phyloP scores from a whole-genome alignment of 2,329 filamentous ascomycete genomes.

The Ophiocordyceps sinensis region DNA sequence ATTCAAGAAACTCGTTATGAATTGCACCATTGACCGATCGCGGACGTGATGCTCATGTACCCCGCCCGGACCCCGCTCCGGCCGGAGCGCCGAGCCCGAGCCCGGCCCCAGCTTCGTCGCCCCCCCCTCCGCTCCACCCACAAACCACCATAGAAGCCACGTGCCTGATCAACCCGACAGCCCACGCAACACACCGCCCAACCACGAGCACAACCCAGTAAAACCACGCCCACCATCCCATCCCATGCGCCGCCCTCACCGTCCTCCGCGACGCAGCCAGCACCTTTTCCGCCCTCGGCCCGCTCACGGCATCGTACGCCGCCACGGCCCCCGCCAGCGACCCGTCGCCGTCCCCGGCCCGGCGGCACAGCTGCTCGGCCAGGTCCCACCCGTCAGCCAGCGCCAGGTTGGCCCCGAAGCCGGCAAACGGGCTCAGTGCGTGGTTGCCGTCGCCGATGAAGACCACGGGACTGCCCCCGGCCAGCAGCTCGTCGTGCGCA shows the following conservation, averaged over 20 bases:
- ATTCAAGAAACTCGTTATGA: too few relatives aligned
- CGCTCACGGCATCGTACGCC: conserved; percentile 20
- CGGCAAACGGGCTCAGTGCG: conserved; percentile 32
- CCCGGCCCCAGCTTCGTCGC: too few relatives aligned
- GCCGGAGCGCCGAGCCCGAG: too few relatives aligned
- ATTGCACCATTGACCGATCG: too few relatives aligned
- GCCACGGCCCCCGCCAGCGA: conserved; percentile 13
- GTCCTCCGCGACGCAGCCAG: conserved; percentile 10
- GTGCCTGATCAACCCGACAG: too few relatives aligned
- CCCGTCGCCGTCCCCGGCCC: neutral
- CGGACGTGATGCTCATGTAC: too few relatives aligned
- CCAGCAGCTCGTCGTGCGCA: conserved; percentile 13
- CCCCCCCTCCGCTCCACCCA: too few relatives aligned
- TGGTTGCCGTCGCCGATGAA: conserved; percentile 37
- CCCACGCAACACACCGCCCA: neutral
- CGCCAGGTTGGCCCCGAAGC: conserved; percentile 32
- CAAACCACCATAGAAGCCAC: too few relatives aligned
- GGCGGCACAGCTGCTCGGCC: conserved; percentile 22
- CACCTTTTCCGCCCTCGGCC: conserved; percentile 17
- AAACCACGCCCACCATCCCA: conserved; percentile 9
- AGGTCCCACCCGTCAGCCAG: conserved; percentile 31
- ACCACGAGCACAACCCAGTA: conserved; percentile 8
- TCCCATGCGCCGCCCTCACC: conserved; percentile 11
- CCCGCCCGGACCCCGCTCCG: too few relatives aligned
- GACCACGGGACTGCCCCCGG: conserved; percentile 14